A percentile compares a stretch with the other conserved stretches of the same genome.
Evolutionary conservation across 345 rosid species (phyloP).

Genomic region (Linum usitatissimum): DNA sequence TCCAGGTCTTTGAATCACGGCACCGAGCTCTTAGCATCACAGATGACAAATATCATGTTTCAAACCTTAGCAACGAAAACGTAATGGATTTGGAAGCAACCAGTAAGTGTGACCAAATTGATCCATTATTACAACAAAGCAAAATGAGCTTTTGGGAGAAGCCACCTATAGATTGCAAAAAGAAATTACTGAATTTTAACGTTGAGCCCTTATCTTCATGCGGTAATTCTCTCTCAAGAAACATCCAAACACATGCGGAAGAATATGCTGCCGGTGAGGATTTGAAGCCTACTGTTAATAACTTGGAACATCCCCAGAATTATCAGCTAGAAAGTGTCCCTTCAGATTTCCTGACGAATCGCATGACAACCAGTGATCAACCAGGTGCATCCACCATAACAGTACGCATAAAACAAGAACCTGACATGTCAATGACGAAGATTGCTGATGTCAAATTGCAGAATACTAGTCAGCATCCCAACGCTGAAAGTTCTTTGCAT

Average conservation of each 20-base stretch:
- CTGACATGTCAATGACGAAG: too few species aligned
- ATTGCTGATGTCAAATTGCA: too few species aligned
- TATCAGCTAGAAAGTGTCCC: slow-evolving; percentile 14
- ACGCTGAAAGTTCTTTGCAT: slow-evolving; percentile 19
- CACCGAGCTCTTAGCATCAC: slow-evolving; percentile 13
- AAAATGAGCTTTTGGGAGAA: slow-evolving; percentile 27
- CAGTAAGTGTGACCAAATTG: slow-evolving; percentile 15
- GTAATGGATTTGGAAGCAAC: slow-evolving; percentile 12
- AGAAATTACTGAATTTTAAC: slow-evolving; percentile 9
- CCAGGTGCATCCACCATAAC: too few species aligned
- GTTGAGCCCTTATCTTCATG: too few species aligned
- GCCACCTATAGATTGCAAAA: slow-evolving; percentile 23
- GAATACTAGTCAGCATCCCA: neutral
- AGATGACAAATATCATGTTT: slow-evolving; percentile 17
- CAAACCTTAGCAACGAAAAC: slow-evolving; percentile 17
- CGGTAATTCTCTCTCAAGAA: neutral
- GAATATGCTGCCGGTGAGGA: slow-evolving; percentile 11
- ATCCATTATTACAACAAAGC: slow-evolving; percentile 19
- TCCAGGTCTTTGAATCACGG: slow-evolving; percentile 26
- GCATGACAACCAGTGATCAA: slow-evolving; percentile 3
- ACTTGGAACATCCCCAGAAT: slow-evolving; percentile 13
- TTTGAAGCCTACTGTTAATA: slow-evolving; percentile 19
- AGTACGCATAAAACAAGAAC: too few species aligned
- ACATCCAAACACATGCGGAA: slow-evolving; percentile 15
- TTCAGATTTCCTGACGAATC: slow-evolving; percentile 14